These are phyloP conservation scores for Dipodascus geniculatus DNA, from an alignment of 805 yeast species.

Conservation along the genomic window DNA sequence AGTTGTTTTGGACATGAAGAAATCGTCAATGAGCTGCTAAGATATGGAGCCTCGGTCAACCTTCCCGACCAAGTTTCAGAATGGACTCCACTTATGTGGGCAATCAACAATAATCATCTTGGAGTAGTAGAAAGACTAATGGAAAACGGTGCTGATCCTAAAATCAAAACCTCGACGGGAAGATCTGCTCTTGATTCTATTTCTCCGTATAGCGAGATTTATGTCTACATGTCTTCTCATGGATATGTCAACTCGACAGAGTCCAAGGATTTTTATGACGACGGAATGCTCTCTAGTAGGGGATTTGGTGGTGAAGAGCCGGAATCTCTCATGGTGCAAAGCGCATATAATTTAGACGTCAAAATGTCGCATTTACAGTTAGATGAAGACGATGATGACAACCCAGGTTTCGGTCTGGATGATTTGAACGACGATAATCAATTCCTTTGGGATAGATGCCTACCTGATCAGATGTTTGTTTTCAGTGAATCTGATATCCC, in stretches of 20 bases:
- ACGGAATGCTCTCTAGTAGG: slow-evolving; percentile 10
- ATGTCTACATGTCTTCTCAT: slow-evolving; percentile 39
- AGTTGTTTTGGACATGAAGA: slow-evolving; percentile 30
- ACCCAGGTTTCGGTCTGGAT: slow-evolving; percentile 3
- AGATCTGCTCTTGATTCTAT: slow-evolving; percentile 45
- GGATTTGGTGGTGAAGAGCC: slow-evolving; percentile 2
- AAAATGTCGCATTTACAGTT: slow-evolving; percentile 17
- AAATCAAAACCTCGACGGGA: slow-evolving; percentile 30
- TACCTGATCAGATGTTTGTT: slow-evolving; percentile 31
- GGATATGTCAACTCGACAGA: slow-evolving; percentile 15
- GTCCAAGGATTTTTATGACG: slow-evolving; percentile 17
- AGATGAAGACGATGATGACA: slow-evolving; percentile 11
- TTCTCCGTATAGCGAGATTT: slow-evolving; percentile 42
- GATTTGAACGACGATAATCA: slow-evolving; percentile 7
- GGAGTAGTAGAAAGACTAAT: slow-evolving; percentile 45
- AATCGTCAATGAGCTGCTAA: slow-evolving; percentile 25
- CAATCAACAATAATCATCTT: slow-evolving; percentile 49
- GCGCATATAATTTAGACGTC: slow-evolving; percentile 23
- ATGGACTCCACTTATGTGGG: slow-evolving; percentile 71
- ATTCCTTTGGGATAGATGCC: slow-evolving; percentile 31
- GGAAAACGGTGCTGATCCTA: slow-evolving; percentile 48
- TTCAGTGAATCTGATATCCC: slow-evolving; percentile 28
- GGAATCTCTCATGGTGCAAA: slow-evolving; percentile 18
- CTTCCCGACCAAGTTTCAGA: slow-evolving; percentile 13
- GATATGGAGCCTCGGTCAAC: slow-evolving; percentile 27